Conservation (phyloP, 371 early-diverging fungal genomes). For the Mucor lusitanicus region DNA sequence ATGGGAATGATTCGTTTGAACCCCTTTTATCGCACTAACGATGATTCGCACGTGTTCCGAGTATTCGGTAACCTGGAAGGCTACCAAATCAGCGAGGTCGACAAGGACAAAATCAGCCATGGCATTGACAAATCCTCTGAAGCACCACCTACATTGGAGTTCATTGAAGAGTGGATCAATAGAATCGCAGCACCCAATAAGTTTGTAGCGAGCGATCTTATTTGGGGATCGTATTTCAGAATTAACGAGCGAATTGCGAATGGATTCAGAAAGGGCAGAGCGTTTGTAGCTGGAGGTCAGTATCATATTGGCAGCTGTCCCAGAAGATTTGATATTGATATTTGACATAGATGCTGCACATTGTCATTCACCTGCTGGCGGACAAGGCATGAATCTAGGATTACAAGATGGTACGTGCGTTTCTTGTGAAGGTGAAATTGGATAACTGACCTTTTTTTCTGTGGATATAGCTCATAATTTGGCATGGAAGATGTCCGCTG, state of each 20-base stretch:
- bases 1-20: constrained; percentile 17
- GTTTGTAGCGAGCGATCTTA: constrained; percentile 1
- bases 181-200: constrained; percentile 8
- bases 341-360: constrained; percentile 39
- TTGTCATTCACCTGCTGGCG: constrained; percentile 41
- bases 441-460: too few relatives aligned
- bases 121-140: constrained; percentile 1
- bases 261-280: constrained; percentile 33
- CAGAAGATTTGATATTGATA: too few relatives aligned
- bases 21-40: background rate
- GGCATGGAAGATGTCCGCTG: constrained; percentile 48
- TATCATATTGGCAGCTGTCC: background rate
- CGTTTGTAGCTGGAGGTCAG: constrained; percentile 45
- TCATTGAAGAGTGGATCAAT: constrained; percentile 16
- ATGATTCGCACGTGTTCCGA: constrained; percentile 10
- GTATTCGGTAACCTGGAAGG: constrained; percentile 17
- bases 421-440: background rate
- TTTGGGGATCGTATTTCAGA: constrained; percentile 31
- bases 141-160: constrained; percentile 5
- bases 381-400: constrained; percentile 46
- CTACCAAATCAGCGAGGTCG: background rate
- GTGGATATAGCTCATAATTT: constrained; percentile 35
- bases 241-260: constrained; percentile 50
- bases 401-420: constrained; percentile 37
- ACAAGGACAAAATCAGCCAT: background rate